Base-by-base conservation (phyloP, 1,284 basidiomycete species). In the Malassezia equina region DNA sequence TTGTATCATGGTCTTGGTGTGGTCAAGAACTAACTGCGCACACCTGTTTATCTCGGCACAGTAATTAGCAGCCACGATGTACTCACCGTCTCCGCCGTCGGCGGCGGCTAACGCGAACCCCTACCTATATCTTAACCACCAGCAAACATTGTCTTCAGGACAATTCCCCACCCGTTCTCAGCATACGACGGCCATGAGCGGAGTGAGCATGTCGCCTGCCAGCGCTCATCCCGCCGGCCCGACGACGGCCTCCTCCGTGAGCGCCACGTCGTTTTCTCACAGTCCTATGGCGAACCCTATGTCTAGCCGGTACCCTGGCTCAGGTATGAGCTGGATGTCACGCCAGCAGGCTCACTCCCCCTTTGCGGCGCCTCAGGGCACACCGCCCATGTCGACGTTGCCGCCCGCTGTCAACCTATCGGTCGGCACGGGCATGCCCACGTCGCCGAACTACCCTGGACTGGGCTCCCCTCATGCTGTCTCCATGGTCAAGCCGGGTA, bases 371-470 rank as follows among this genome's bases (percentile, higher is more conserved):
- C 67, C 66, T 48, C 62, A 66, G 55, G 67, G 68, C 52, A 65
- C 65, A 33, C 60, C 68, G n/a, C 65, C 66, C 15, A 54, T 71
- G 40, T 65, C 65, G 33, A 67, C 69, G 27, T 52, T 69, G 43
- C 69, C 67, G 12, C 62, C 57, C 23, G 63, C 65, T 33, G 51
- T 71, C 25, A 56, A 55, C 41, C 65, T 66, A 33, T 61, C 60
- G 3, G 58, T 58, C 33, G 60, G 55, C 6, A 51, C 55, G 13
- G 55, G 47, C 28, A 63, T 58, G 13, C 67, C 70, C 2, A 62
- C 67, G 7, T 71, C 68, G 2, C 70, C 70, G 5, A 65, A 55
- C 17, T 69, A 64, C 43, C 51, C 45, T 3, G 47, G 41, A 23
- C 55, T 68, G 41, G 62, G 17, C 55, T 65, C 49, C 33, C 66